Conservation (phyloP, 768 basidiomycete species). For the Agrocybe praecox region DNA sequence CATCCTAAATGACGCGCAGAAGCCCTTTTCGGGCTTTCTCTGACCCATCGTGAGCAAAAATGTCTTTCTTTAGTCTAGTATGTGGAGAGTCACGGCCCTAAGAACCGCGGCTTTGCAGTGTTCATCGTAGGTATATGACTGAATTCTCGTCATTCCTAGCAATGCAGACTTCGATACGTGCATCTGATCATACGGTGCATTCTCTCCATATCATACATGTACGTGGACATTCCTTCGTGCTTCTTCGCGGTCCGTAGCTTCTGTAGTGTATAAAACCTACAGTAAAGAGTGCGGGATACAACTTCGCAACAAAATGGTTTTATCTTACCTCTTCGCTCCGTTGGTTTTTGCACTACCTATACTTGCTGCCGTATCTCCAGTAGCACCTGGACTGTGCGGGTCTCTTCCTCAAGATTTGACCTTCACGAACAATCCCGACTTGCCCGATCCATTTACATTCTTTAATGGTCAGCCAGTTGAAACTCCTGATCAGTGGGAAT, state of each 20-base stretch:
- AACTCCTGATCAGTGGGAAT: conserved; percentile 47
- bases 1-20: too few species aligned
- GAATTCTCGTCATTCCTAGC: too few species aligned
- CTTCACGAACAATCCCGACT: conserved; percentile 35
- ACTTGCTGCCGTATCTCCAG: neutral
- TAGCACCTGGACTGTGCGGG: conserved; percentile 20
- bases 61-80: too few species aligned
- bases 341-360: conserved; percentile 10
- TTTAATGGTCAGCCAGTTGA: conserved; percentile 36
- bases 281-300: neutral
- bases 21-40: too few species aligned
- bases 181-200: too few species aligned
- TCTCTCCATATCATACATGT: too few species aligned
- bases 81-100: too few species aligned
- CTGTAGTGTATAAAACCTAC: neutral
- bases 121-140: too few species aligned
- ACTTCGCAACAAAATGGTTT: conserved; percentile 2
- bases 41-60: too few species aligned
- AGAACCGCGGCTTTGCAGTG: too few species aligned
- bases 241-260: neutral
- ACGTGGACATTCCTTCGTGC: too few species aligned
- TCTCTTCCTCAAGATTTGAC: conserved; percentile 24
- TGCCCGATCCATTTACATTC: conserved; percentile 56
- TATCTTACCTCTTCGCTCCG: conserved; percentile 4
- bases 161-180: too few species aligned